These are phyloP conservation scores for Fusarium redolens DNA, from an alignment of 2,329 filamentous ascomycete genomes.

Conservation along the genomic window DNA sequence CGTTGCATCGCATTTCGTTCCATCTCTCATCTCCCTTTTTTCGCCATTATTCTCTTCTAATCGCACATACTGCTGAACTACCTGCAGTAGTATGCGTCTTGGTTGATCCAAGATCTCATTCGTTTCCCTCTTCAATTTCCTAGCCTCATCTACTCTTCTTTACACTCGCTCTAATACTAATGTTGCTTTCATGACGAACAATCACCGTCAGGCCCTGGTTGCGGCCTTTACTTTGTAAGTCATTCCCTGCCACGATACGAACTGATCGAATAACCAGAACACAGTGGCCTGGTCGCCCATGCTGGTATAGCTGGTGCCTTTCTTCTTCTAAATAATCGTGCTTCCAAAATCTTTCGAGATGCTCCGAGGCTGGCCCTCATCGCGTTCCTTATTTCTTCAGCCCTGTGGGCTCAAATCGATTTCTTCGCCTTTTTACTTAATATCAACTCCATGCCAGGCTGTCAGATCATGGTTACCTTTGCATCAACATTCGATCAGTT, in stretches of 20 bases:
- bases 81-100: constrained; percentile 29
- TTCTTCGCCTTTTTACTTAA: constrained; percentile 64
- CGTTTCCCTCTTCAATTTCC: constrained; percentile 26
- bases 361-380: constrained; percentile 73
- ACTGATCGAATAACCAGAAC: constrained; percentile 42
- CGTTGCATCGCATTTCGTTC: constrained; percentile 24
- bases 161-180: constrained; percentile 45
- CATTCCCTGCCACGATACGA: neutral
- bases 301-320: constrained; percentile 61
- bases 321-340: constrained; percentile 60
- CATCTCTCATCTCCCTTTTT: constrained; percentile 27
- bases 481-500: constrained; percentile 68
- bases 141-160: constrained; percentile 48
- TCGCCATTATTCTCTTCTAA: constrained; percentile 25
- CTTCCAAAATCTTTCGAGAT: constrained; percentile 63
- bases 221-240: constrained; percentile 67
- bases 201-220: constrained; percentile 60
- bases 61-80: constrained; percentile 26
- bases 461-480: constrained; percentile 64
- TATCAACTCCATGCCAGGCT: constrained; percentile 55
- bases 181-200: constrained; percentile 57
- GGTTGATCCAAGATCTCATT: constrained; percentile 37
- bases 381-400: constrained; percentile 62
- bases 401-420: constrained; percentile 64
- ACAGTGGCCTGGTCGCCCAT: constrained; percentile 64